Conservation (phyloP, 805 yeast species). For the Candida nanaspora region DNA sequence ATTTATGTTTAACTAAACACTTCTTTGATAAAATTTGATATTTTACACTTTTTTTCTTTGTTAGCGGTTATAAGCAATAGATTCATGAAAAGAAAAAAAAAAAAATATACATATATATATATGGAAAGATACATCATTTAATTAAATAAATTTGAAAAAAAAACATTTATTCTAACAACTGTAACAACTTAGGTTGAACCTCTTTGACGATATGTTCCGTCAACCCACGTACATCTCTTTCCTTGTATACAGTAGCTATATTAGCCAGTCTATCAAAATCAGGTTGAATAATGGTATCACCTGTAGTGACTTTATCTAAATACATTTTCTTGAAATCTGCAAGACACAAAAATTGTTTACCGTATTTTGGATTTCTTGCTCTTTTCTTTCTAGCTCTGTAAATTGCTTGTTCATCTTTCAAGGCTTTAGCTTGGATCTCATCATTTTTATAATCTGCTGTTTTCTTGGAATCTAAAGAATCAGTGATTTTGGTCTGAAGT, state of each 20-base stretch:
- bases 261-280: slow-evolving; percentile 2
- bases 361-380: slow-evolving; percentile 15
- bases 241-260: slow-evolving; percentile 6
- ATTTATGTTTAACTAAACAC: too few species aligned
- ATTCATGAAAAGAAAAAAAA: too few species aligned
- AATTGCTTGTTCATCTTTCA: background rate
- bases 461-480: slow-evolving; percentile 23
- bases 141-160: too few species aligned
- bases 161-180: too few species aligned
- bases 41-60: too few species aligned
- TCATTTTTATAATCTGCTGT: slow-evolving; percentile 11
- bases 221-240: slow-evolving; percentile 8
- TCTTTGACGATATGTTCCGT: slow-evolving; percentile 8
- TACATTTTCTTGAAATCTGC: slow-evolving; percentile 11
- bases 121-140: too few species aligned
- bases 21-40: too few species aligned
- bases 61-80: too few species aligned
- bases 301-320: background rate
- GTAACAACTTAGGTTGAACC: slow-evolving; percentile 11
- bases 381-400: slow-evolving; percentile 9
- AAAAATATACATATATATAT: too few species aligned
- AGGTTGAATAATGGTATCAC: background rate
- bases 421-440: too few species aligned
- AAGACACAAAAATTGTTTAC: slow-evolving; percentile 19
- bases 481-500: too few species aligned